Conservation (phyloP, 2,329 filamentous ascomycete genomes). For the Cryphonectria nitschkei region DNA sequence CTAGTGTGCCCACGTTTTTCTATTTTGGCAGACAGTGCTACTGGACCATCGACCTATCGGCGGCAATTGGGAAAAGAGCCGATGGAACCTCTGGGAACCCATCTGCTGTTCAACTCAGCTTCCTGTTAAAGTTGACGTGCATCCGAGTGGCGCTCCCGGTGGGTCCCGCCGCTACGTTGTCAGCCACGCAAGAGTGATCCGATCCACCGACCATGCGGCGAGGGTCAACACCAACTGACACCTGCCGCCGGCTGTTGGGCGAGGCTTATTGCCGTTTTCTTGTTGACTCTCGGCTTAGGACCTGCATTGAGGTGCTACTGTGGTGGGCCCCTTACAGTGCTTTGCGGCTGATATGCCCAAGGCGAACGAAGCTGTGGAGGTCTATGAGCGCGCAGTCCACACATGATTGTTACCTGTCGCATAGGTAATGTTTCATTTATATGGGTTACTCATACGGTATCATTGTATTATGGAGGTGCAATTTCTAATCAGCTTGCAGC, state of each 20-base stretch:
- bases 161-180: slow-evolving; percentile 3
- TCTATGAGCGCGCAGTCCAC: background rate
- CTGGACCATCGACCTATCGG: background rate
- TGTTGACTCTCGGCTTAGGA: background rate
- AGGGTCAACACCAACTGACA: background rate
- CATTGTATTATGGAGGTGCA: background rate
- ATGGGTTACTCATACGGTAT: too few species aligned
- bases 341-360: background rate
- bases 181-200: slow-evolving; percentile 6
- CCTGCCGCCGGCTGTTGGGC: background rate
- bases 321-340: too few species aligned
- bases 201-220: slow-evolving; percentile 6
- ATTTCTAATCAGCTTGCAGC: background rate
- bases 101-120: background rate
- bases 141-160: background rate
- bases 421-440: background rate
- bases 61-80: background rate
- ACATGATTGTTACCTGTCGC: background rate
- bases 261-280: background rate
- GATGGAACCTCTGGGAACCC: slow-evolving; percentile 1
- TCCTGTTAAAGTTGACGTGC: slow-evolving; percentile 11
- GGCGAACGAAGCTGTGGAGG: background rate
- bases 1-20: background rate
- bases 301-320: background rate
- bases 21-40: background rate